phyloP scores from a whole-genome alignment of 345 rosid species.

The Salix purpurea region DNA sequence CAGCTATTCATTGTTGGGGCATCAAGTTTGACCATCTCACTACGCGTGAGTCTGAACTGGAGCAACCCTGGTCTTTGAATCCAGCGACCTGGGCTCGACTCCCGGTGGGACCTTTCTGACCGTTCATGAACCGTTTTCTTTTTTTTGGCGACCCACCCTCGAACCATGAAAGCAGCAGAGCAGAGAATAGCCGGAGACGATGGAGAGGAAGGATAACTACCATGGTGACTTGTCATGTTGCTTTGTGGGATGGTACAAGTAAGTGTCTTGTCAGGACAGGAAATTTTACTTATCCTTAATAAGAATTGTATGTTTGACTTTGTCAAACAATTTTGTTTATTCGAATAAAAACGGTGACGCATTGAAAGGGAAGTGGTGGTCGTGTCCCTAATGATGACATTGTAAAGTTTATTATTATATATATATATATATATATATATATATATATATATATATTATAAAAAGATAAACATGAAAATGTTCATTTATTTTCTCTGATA shows the following conservation, averaged over 20 bases:
- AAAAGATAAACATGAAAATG: too few relatives aligned
- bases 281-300: not conserved
- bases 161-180: not conserved
- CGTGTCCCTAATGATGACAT: not conserved
- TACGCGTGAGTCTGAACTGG: too few relatives aligned
- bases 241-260: too few relatives aligned
- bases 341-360: not conserved
- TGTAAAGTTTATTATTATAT: too few relatives aligned
- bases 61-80: conserved; percentile 99
- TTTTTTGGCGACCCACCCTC: not conserved
- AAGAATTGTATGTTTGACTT: not conserved
- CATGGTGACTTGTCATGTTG: not conserved
- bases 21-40: not conserved
- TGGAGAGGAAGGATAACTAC: not conserved
- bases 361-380: not conserved
- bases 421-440: too few relatives aligned
- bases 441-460: too few relatives aligned
- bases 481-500: too few relatives aligned
- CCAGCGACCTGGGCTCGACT: conserved; percentile 99
- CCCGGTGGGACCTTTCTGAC: conserved; percentile 66
- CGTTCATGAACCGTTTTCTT: not conserved
- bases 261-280: too few relatives aligned
- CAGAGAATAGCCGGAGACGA: not conserved
- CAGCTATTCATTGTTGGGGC: not conserved
- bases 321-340: not conserved